phyloP scores from a whole-genome alignment of 805 yeast genomes.

The Jamesozyma hellenica region DNA sequence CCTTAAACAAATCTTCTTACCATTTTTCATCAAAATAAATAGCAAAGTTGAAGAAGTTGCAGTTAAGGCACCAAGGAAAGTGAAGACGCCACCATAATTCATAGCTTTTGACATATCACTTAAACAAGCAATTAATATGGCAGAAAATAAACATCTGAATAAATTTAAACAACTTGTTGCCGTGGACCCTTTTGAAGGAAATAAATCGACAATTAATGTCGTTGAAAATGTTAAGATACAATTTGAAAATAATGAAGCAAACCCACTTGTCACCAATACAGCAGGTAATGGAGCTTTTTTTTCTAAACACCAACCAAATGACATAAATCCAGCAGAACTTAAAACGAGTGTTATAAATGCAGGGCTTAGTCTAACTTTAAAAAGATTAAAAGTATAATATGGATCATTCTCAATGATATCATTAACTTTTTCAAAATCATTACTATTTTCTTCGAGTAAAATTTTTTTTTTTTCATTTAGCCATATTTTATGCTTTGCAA shows the following conservation, averaged over 20 bases:
- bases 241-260: constrained; percentile 50
- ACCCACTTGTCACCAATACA: constrained; percentile 47
- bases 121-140: constrained; percentile 58
- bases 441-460: constrained; percentile 13
- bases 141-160: constrained; percentile 62
- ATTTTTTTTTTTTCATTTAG: constrained; percentile 9
- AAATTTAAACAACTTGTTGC: constrained; percentile 67
- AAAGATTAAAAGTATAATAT: constrained; percentile 40
- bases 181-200: constrained; percentile 60
- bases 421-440: constrained; percentile 13
- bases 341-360: constrained; percentile 34
- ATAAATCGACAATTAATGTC: constrained; percentile 67
- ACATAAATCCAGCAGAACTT: constrained; percentile 32
- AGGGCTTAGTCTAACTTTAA: constrained; percentile 44
- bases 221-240: constrained; percentile 48
- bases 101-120: constrained; percentile 47
- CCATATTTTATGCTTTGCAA: constrained; percentile 17
- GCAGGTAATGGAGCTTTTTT: constrained; percentile 39
- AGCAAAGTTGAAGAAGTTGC: constrained; percentile 18
- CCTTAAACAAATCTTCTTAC: constrained; percentile 22
- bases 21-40: constrained; percentile 25
- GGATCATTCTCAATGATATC: constrained; percentile 17
- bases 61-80: constrained; percentile 53
- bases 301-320: constrained; percentile 70
- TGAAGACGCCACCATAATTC: constrained; percentile 68